phyloP scores from a whole-genome alignment of 495 filamentous ascomycete genomes.

The Neurospora sp. region DNA sequence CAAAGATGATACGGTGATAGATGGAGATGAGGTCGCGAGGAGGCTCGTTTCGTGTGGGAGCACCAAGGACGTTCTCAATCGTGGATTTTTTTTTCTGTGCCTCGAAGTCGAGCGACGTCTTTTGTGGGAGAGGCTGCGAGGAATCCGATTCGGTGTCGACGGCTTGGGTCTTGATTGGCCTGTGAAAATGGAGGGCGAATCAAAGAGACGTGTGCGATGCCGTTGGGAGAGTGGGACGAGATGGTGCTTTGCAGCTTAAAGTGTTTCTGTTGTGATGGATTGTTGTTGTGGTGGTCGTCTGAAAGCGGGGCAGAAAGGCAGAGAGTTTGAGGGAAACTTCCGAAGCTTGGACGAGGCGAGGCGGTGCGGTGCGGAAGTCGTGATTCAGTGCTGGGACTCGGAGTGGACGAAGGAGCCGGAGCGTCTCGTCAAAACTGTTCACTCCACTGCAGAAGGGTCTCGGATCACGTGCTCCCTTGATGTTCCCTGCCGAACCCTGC shows the following conservation, averaged over 20 bases:
- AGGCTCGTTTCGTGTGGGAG: neutral
- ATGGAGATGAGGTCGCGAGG: neutral
- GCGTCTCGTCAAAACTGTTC: neutral
- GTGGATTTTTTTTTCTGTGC: neutral
- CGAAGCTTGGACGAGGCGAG: neutral
- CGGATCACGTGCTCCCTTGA: neutral
- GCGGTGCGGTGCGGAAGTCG: neutral
- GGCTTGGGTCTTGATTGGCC: neutral
- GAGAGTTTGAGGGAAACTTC: conserved; percentile 1
- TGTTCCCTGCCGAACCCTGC: neutral
- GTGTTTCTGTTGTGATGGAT: neutral
- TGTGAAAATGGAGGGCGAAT: neutral
- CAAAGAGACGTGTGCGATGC: neutral
- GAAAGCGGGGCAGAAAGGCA: neutral
- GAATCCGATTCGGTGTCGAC: neutral
- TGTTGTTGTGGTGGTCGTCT: neutral
- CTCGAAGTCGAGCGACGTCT: neutral
- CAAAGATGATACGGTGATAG: neutral
- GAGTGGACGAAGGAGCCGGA: neutral
- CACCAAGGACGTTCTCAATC: neutral
- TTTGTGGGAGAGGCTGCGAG: neutral
- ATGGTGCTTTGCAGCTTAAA: neutral
- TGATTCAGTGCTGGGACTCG: neutral
- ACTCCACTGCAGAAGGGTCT: neutral
- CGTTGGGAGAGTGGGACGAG: neutral